Conservation (phyloP, 768 basidiomycete species). For the Favolaschia claudopus region DNA sequence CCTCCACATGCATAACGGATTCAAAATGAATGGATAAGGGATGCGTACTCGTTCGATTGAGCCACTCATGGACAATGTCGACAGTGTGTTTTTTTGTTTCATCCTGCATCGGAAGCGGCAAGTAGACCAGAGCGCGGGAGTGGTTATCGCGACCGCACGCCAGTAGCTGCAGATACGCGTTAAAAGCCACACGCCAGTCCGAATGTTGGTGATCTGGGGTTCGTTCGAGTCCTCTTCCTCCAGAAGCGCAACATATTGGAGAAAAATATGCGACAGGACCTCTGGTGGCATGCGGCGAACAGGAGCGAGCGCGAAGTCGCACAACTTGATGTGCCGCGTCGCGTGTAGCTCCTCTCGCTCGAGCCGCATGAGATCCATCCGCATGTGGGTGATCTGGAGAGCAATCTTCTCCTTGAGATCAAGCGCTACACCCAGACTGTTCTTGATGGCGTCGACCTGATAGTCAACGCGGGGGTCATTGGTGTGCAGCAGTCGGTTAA, state of each 20-base stretch:
- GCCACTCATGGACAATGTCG: neutral
- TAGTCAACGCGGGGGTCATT: neutral
- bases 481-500: too few relatives aligned
- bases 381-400: neutral
- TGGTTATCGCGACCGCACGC: conserved; percentile 4
- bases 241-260: neutral
- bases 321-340: conserved; percentile 2
- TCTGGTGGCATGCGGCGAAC: conserved; percentile 8
- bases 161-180: conserved; percentile 8
- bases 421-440: neutral
- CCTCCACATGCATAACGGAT: neutral
- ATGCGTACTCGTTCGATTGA: neutral
- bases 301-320: neutral
- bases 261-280: neutral
- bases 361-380: conserved; percentile 8
- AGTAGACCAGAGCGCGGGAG: neutral
- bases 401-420: neutral
- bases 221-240: neutral
- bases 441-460: neutral
- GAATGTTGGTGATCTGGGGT: neutral
- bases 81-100: neutral
- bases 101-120: neutral
- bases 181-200: neutral
- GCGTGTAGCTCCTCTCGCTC: conserved; percentile 8
- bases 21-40: neutral